Evolutionary conservation across 2,329 filamentous ascomycete genomes (phyloP), one percentile per base, ranked within the genome.

Genomic region (Oidium heveae): DNA sequence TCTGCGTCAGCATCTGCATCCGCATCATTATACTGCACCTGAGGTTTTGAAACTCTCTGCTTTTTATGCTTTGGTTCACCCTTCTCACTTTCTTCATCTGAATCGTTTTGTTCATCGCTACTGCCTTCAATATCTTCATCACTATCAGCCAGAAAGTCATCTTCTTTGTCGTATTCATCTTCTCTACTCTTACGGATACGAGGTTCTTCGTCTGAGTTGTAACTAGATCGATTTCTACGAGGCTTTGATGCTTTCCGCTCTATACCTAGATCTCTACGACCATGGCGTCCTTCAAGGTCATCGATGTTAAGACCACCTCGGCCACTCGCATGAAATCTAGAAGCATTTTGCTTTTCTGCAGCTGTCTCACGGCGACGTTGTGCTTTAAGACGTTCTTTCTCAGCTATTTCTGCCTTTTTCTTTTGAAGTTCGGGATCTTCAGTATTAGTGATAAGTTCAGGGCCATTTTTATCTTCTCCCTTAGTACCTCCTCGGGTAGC

Each of bases 81-180:
- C 20, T 58, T 59, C 13, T 64, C 64, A 43, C 61, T 64, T 10
- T 74, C 72, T 9, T 76, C 73, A n/a, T 74, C 72, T 39, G 73
- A 61, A 3, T 74, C 59, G 39, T 64, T 60, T 37, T 66, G 63
- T 16, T 66, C 64, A 18, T 67, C 64, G 0, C 83, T 79, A 34
- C 74, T 77, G 56, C 71, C 68, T 43, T 76, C 77, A 44, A 68
- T 65, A 44, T 87, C 84, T 56, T 86, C 82, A 59, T 86, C 84
- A 61, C 81, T 86, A 3, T 72, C 73, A 3, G 82, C 84, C 55
- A 89, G 75, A 64, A 89, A 89, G 56, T 82, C 84, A 62, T 89
- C 84, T 36, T 82, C 82, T 63, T 82, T 74, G 58, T 88, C 84
- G 63, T 89, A 89, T 60, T 86, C 82, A 59, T 88, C 82, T 57